Percentiles rank a stretch among this genome's conserved stretches.
Evolutionary conservation across 2,329 filamentous ascomycete species (phyloP).

Genomic region (Eutypa lata): DNA sequence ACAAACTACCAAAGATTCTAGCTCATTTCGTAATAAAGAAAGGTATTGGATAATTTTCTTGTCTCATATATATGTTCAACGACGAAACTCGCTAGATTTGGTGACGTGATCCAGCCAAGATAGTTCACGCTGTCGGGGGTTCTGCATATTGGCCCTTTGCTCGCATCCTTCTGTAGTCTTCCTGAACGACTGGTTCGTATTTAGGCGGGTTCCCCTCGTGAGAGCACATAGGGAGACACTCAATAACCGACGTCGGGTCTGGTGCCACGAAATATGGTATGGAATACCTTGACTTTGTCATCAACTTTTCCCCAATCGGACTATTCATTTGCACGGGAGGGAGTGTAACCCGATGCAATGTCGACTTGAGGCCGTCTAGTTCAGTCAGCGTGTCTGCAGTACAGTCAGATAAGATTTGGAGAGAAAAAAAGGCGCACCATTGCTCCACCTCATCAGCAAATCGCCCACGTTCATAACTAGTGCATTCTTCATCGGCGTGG

Average conservation of each 20-base stretch:
- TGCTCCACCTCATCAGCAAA: slow-evolving; percentile 38
- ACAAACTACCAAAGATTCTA: too few relatives aligned
- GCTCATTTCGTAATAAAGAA: too few relatives aligned
- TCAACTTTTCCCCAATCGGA: slow-evolving; percentile 33
- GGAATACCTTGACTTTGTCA: slow-evolving; percentile 52
- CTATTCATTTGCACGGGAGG: slow-evolving; percentile 36
- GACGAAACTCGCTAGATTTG: too few relatives aligned
- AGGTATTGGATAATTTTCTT: too few relatives aligned
- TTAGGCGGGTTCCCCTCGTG: slow-evolving; percentile 40
- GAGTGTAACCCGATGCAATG: slow-evolving; percentile 49
- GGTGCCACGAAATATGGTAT: slow-evolving; percentile 59
- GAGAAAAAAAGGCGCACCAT: slow-evolving; percentile 24
- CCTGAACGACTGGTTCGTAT: slow-evolving; percentile 41
- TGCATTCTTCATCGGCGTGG: slow-evolving; percentile 27
- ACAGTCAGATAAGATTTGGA: neutral
- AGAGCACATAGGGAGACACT: slow-evolving; percentile 47
- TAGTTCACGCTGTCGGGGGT: too few relatives aligned
- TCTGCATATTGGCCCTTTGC: slow-evolving; percentile 26
- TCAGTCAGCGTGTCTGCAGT: neutral
- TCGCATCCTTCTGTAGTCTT: slow-evolving; percentile 26
- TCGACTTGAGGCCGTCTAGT: slow-evolving; percentile 48
- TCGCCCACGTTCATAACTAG: slow-evolving; percentile 40
- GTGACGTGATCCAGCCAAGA: too few relatives aligned
- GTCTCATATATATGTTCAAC: too few relatives aligned
- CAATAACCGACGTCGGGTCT: slow-evolving; percentile 46